Evolutionary conservation across 208 protist species (phyloP).

Genomic region (Wallacemonas sp.): DNA sequence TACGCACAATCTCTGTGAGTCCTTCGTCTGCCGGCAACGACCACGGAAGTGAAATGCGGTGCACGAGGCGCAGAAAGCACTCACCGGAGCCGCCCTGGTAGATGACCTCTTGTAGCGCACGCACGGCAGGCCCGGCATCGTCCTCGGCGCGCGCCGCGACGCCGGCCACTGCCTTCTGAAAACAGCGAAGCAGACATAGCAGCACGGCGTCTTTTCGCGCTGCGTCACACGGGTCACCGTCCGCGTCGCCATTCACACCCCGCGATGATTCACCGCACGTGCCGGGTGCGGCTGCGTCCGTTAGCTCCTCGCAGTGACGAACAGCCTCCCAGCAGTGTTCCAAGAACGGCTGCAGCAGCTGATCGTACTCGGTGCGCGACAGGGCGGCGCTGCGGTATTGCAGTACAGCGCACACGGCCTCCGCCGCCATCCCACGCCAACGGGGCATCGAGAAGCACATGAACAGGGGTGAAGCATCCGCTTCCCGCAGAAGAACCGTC

Average conservation of each 20-base stretch:
- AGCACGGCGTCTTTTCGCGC: constrained; percentile 22
- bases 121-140: constrained; percentile 1
- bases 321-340: constrained; percentile 30
- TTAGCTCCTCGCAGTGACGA: constrained; percentile 21
- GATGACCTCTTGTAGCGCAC: constrained; percentile 42
- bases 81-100: constrained; percentile 20
- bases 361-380: constrained; percentile 4
- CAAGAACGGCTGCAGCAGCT: constrained; percentile 24
- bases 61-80: constrained; percentile 43
- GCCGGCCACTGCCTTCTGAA: constrained; percentile 21
- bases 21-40: constrained; percentile 14
- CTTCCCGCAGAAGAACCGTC: neutral
- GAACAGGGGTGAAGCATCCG: constrained; percentile 9
- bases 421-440: constrained; percentile 14
- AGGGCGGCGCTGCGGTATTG: constrained; percentile 10
- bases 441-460: constrained; percentile 9
- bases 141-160: neutral
- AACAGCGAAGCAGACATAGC: constrained; percentile 31
- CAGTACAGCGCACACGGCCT: constrained; percentile 28
- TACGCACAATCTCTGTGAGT: constrained; percentile 21
- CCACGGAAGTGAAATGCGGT: constrained; percentile 53
- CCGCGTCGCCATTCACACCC: neutral
- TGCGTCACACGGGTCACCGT: neutral
- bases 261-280: neutral
- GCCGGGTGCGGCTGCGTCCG: neutral